Percentiles rank a stretch among this genome's conserved stretches.
Evolutionary conservation across 2,329 filamentous ascomycete species (phyloP).

Genomic region (Ophiostoma novo-ulmi): DNA sequence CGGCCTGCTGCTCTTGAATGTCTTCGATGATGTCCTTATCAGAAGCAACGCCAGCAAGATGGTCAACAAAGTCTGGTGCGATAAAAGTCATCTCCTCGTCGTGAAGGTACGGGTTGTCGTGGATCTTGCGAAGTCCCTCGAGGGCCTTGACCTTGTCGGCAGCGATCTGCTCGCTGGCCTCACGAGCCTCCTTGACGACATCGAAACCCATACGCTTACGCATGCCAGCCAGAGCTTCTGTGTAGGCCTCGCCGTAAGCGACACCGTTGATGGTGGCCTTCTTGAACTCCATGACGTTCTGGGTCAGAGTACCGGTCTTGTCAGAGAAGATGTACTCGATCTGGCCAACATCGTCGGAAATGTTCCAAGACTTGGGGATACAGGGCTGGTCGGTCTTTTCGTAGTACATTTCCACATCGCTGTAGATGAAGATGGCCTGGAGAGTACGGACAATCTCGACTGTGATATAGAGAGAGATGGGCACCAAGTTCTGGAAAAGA

Average conservation of each 20-base stretch:
- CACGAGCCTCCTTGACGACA: conserved; percentile 71
- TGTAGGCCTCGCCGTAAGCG: conserved; percentile 94
- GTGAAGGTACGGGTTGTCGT: conserved; percentile 86
- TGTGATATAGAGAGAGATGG: conserved; percentile 95
- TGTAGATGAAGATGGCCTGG: conserved; percentile 97
- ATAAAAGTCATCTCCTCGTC: conserved; percentile 90
- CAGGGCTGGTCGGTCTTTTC: conserved; percentile 90
- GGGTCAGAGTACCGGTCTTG: conserved; percentile 31
- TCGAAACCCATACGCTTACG: conserved; percentile 85
- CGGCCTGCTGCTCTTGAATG: conserved; percentile 59
- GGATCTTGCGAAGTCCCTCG: conserved; percentile 64
- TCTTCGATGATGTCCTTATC: conserved; percentile 54
- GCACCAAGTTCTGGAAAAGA: conserved; percentile 96
- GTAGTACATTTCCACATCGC: conserved; percentile 95
- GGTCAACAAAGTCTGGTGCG: conserved; percentile 80
- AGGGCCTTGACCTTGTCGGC: conserved; percentile 70
- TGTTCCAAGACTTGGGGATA: conserved; percentile 97
- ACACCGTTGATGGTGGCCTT: conserved; percentile 96
- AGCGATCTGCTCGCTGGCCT: conserved; percentile 71
- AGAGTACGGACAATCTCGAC: conserved; percentile 90
- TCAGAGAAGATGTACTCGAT: conserved; percentile 88
- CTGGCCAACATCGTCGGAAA: conserved; percentile 94
- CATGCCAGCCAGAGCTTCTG: conserved; percentile 94
- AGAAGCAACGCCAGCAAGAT: conserved; percentile 58
- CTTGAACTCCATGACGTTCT: conserved; percentile 77